Evolutionary conservation across 2,329 filamentous ascomycete species (phyloP).

Genomic region (Pseudogymnoascus sp.): DNA sequence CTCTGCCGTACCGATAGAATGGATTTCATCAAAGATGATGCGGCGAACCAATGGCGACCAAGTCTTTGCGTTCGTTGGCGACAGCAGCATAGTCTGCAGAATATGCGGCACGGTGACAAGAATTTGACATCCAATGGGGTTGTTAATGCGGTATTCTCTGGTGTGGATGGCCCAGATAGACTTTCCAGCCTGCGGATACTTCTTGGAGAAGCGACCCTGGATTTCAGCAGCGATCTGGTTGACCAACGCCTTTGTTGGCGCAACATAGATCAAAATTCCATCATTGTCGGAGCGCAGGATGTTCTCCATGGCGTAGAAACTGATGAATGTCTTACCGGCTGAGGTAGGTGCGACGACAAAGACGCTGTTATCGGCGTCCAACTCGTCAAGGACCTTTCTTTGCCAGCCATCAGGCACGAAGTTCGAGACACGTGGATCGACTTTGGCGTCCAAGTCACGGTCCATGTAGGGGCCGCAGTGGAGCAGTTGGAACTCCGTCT

Average conservation of each 20-base stretch:
- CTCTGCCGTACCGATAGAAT: conserved; percentile 69
- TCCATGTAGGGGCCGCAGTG: conserved; percentile 69
- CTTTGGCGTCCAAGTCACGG: conserved; percentile 60
- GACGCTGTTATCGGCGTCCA: conserved; percentile 62
- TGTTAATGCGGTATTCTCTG: conserved; percentile 68
- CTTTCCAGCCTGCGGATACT: conserved; percentile 47
- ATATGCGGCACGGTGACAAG: conserved; percentile 73
- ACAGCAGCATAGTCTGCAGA: conserved; percentile 68
- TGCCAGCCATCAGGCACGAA: conserved; percentile 76
- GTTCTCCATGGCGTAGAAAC: conserved; percentile 77
- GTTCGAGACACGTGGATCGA: conserved; percentile 57
- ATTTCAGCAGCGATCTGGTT: conserved; percentile 79
- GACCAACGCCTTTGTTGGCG: conserved; percentile 73
- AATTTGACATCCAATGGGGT: conserved; percentile 63
- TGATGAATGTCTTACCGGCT: conserved; percentile 77
- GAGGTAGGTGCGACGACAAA: conserved; percentile 73
- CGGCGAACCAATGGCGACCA: conserved; percentile 64
- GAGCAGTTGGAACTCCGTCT: conserved; percentile 57
- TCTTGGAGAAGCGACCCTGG: conserved; percentile 66
- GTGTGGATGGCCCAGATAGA: conserved; percentile 77
- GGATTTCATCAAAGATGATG: conserved; percentile 78
- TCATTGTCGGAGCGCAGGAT: conserved; percentile 61
- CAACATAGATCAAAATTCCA: conserved; percentile 68
- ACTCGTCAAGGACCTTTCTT: conserved; percentile 62
- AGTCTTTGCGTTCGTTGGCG: conserved; percentile 52